These are phyloP conservation scores for Blechomonas ayalai DNA, from an alignment of 208 protist species.

Conservation along the genomic window DNA sequence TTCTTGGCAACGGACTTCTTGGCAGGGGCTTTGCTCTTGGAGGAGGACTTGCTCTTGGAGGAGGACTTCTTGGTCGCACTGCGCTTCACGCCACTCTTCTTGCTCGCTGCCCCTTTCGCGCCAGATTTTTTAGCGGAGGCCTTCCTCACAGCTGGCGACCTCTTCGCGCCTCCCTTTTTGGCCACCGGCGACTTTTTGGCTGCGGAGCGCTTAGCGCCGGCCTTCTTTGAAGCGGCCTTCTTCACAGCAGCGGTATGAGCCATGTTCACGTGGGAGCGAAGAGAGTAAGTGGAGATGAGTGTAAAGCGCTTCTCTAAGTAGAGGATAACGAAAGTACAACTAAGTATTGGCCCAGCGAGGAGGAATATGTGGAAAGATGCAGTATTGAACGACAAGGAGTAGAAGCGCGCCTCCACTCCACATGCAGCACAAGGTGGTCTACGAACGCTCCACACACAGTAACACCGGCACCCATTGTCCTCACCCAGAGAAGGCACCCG, in stretches of 20 bases:
- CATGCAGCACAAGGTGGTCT: too few relatives aligned
- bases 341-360: too few relatives aligned
- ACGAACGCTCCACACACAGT: too few relatives aligned
- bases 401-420: too few relatives aligned
- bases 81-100: background rate
- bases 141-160: conserved; percentile 5
- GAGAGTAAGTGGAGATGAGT: too few relatives aligned
- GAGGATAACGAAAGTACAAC: too few relatives aligned
- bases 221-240: conserved; percentile 24
- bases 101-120: background rate
- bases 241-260: conserved; percentile 7
- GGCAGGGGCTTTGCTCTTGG: background rate
- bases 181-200: conserved; percentile 3
- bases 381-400: too few relatives aligned
- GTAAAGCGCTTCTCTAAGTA: too few relatives aligned
- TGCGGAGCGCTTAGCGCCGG: conserved; percentile 9
- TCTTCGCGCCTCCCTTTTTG: conserved; percentile 10
- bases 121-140: conserved; percentile 13
- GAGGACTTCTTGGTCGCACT: conserved; percentile 1
- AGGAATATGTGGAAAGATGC: too few relatives aligned
- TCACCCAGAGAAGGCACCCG: too few relatives aligned
- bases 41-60: conserved; percentile 2
- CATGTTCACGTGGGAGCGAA: conserved; percentile 10
- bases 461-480: too few relatives aligned
- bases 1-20: conserved; percentile 14